Conservation (phyloP, 1,284 basidiomycete species). For the Megacollybia platyphylla region DNA sequence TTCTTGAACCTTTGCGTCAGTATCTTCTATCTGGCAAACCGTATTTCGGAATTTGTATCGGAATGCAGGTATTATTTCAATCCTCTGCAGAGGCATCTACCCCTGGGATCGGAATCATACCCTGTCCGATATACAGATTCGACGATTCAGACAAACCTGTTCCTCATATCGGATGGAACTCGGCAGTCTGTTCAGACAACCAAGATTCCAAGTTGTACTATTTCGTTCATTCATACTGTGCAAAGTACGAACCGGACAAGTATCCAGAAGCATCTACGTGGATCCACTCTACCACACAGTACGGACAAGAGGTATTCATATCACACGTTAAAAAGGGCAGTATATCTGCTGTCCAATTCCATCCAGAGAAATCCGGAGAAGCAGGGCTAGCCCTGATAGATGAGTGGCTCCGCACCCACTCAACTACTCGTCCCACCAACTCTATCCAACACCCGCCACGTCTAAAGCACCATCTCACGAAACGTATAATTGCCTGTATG, state of each 20-base stretch:
- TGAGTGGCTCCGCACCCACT: conserved; percentile 61
- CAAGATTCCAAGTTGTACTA: conserved; percentile 65
- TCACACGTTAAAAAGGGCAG: conserved; percentile 78
- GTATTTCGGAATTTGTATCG: conserved; percentile 98
- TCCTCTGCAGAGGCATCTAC: conserved; percentile 69
- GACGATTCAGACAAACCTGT: conserved; percentile 69
- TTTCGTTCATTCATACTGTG: conserved; percentile 95
- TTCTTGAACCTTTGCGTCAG: conserved; percentile 68
- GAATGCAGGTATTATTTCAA: conserved; percentile 90
- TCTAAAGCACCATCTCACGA: conserved; percentile 63
- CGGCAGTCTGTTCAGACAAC: conserved; percentile 41
- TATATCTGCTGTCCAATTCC: conserved; percentile 93
- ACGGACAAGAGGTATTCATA: conserved; percentile 89
- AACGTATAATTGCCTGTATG: conserved; percentile 94
- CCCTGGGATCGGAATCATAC: conserved; percentile 64
- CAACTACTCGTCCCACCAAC: conserved; percentile 16
- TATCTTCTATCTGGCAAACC: conserved; percentile 88
- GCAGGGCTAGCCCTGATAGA: conserved; percentile 78
- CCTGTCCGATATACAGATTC: conserved; percentile 59
- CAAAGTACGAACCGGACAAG: conserved; percentile 49
- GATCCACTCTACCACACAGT: conserved; percentile 84
- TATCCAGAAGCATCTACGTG: conserved; percentile 52
- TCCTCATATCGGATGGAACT: conserved; percentile 98
- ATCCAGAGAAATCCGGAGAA: conserved; percentile 96
- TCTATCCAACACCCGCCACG: conserved; percentile 19